Evolutionary conservation across 768 basidiomycete genomes (phyloP).

Genomic region (Chalciporus chontae): DNA sequence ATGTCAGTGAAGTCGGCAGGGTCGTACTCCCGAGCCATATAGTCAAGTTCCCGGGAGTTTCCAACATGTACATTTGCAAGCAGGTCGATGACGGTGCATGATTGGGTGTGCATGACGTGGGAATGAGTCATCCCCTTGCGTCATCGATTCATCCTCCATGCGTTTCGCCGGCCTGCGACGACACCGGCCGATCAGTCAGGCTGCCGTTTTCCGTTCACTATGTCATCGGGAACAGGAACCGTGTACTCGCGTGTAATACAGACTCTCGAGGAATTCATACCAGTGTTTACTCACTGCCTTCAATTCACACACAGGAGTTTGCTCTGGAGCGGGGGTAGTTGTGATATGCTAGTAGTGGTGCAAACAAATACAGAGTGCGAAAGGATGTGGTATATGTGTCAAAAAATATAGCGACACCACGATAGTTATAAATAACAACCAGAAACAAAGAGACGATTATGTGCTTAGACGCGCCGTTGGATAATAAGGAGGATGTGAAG

Average conservation of each 20-base stretch:
- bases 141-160: no score
- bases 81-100: no score
- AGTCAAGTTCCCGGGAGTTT: no score
- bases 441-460: slow-evolving; percentile 9
- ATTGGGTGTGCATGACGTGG: no score
- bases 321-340: background rate
- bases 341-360: background rate
- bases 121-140: no score
- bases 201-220: no score
- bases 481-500: slow-evolving; percentile 22
- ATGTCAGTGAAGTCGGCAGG: no score
- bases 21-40: no score
- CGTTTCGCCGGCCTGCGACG: no score
- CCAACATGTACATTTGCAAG: no score
- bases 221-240: no score
- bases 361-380: slow-evolving; percentile 8
- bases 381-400: slow-evolving; percentile 28
- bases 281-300: background rate
- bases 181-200: background rate
- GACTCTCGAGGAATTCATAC: background rate
- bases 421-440: background rate
- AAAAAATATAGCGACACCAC: slow-evolving; percentile 36
- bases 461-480: slow-evolving; percentile 23
- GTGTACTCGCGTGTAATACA: no score
- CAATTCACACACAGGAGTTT: background rate